Percentiles rank a stretch among this genome's conserved stretches.
Conservation (phyloP, 2,329 filamentous ascomycete species). For the Apiospora hydei region DNA sequence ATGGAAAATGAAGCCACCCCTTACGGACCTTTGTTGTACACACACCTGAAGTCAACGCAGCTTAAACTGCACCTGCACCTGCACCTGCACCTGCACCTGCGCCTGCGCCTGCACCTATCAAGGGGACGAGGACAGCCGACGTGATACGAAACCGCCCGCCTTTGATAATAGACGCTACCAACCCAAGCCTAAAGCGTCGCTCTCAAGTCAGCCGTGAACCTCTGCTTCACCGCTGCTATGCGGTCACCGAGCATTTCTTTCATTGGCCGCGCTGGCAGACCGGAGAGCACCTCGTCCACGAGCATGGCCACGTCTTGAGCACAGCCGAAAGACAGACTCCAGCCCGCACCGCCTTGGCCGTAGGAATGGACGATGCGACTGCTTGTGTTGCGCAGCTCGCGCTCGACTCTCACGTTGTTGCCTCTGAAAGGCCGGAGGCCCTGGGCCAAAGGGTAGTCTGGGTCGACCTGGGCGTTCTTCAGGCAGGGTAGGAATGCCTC, state of each 20-base stretch:
- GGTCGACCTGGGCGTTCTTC: constrained; percentile 48
- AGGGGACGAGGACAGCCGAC: neutral
- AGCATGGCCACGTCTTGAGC: constrained; percentile 45
- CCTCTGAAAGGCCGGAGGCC: constrained; percentile 50
- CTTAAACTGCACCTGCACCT: neutral
- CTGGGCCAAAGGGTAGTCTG: constrained; percentile 51
- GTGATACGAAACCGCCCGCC: constrained; percentile 14
- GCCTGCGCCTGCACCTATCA: neutral
- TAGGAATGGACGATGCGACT: constrained; percentile 53
- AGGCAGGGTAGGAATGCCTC: constrained; percentile 50
- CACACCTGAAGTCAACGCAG: neutral
- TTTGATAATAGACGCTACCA: neutral
- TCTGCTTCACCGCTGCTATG: constrained; percentile 25
- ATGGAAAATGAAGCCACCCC: constrained; percentile 16
- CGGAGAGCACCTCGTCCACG: constrained; percentile 45
- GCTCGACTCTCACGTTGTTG: constrained; percentile 51
- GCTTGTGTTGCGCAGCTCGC: constrained; percentile 44
- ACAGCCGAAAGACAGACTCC: constrained; percentile 50
- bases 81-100: too few species aligned
- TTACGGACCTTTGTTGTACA: constrained; percentile 10
- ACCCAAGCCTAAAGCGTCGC: constrained; percentile 20
- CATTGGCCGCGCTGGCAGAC: constrained; percentile 40
- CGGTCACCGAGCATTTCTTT: constrained; percentile 34
- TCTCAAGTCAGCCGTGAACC: constrained; percentile 17
- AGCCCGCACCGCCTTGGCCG: constrained; percentile 53